Base-by-base conservation (phyloP, 164 flowering plant genomes). In the Nymphaea colorata region DNA sequence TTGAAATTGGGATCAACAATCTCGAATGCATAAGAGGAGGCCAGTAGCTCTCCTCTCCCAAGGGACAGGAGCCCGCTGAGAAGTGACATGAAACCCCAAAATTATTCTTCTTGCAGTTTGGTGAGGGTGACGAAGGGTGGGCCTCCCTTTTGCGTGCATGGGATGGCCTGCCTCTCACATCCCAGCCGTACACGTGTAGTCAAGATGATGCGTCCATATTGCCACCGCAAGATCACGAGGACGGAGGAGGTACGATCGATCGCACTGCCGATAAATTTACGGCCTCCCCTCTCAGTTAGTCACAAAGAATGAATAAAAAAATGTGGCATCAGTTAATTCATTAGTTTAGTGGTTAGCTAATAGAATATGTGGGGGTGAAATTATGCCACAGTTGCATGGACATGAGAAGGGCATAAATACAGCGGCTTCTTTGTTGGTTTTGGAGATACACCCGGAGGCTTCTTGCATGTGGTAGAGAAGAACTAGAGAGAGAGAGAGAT, bases 111-210 rank as follows among this genome's bases (percentile, higher is more conserved):
- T 15, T 51, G 57, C 8, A 3, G 57, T 51, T 51, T 51, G 64
- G 42, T 61, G 64, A 61, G 41, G 64, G 18, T 11, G 64, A 61
- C 17, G 64, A 61, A 0, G 16, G 3, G 42, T 17, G 64, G 41
- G 25, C 64, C 17, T 4, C n/a, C 64, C 64, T 12, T 15, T 61
- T 61, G 64, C 41, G 64, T 61, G 64, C 64, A 61, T 61, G 64
- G 41, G 64, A 61, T 61, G 42, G 10, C n/a, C 64, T 61, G 12
- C 16, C 59, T 55, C 59, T 55, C 59, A 8, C 10, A 10, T 8
- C 57, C 10, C 3, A 12, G n/a, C 64, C 64, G 25, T 17, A 17
- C 64, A 61, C 64, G 12, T 61, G 42, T 12, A 61, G 0, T 4
- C 25, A 3, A 10, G 64, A 17, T 61, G 64, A 61, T 10, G 41